Conservation (phyloP, 2,329 filamentous ascomycete genomes). For the Verticillium isaacii region DNA sequence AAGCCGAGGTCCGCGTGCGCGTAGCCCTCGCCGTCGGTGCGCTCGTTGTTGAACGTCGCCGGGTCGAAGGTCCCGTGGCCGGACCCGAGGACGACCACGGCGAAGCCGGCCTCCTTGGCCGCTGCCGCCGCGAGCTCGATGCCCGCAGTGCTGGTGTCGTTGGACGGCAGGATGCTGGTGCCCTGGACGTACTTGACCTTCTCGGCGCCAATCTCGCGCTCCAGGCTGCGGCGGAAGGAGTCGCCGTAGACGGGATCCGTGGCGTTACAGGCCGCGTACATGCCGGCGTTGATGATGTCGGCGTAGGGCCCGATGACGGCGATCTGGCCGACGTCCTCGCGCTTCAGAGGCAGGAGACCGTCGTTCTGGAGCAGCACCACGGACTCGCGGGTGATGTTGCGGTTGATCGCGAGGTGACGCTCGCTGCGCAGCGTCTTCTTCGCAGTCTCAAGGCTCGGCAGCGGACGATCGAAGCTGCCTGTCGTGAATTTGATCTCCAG, state of each 20-base stretch:
- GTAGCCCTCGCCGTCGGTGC: slow-evolving; percentile 28
- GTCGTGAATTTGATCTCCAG: slow-evolving; percentile 24
- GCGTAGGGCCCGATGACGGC: slow-evolving; percentile 16
- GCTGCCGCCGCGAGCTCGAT: slow-evolving; percentile 17
- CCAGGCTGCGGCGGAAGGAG: slow-evolving; percentile 14
- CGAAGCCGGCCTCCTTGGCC: slow-evolving; percentile 21
- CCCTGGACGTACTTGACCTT: slow-evolving; percentile 16
- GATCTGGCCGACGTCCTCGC: slow-evolving; percentile 1
- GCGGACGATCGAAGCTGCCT: slow-evolving; percentile 18
- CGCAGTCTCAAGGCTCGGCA: slow-evolving; percentile 15
- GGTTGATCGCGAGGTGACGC: slow-evolving; percentile 12
- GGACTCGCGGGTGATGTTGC: slow-evolving; percentile 15
- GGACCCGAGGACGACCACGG: slow-evolving; percentile 24
- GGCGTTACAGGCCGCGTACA: slow-evolving; percentile 15
- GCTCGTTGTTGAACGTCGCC: slow-evolving; percentile 18
- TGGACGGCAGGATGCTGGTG: slow-evolving; percentile 10
- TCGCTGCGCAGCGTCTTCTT: slow-evolving; percentile 10
- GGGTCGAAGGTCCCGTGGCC: slow-evolving; percentile 18
- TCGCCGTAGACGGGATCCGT: slow-evolving; percentile 14
- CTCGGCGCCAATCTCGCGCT: slow-evolving; percentile 11
- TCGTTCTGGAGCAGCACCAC: slow-evolving; percentile 18
- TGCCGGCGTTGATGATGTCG: slow-evolving; percentile 15
- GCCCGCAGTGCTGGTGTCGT: slow-evolving; percentile 10
- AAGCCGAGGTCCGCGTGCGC: slow-evolving; percentile 24
- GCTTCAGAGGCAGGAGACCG: slow-evolving; percentile 10